Evolutionary conservation across 2,329 filamentous ascomycete genomes (phyloP).

Genomic region (Fusarium longipes): DNA sequence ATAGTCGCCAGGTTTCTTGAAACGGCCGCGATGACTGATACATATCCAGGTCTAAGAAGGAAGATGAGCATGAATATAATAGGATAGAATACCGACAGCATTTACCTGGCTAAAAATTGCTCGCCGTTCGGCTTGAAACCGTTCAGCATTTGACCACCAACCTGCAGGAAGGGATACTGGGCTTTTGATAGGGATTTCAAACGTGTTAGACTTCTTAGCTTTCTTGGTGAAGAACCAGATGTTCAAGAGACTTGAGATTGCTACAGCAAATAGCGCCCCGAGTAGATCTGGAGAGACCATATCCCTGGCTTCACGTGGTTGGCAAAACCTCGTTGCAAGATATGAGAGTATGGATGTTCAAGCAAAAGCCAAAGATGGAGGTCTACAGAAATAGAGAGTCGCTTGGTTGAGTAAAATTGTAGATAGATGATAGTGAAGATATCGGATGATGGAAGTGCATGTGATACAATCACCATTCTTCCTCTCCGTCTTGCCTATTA

Average conservation of each 20-base stretch:
- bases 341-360: not conserved
- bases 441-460: not conserved
- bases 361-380: not conserved
- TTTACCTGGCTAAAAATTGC: conserved; percentile 9
- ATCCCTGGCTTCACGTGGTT: not conserved
- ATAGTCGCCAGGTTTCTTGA: not conserved
- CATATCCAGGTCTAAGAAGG: not conserved
- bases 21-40: not conserved
- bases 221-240: not conserved
- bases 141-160: not conserved
- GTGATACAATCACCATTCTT: not conserved
- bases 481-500: not conserved
- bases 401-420: not conserved
- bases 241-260: not conserved
- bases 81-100: not conserved
- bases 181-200: not conserved
- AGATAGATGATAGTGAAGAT: not conserved
- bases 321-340: not conserved
- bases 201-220: not conserved
- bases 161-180: not conserved
- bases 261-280: not conserved
- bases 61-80: not conserved
- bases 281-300: not conserved
- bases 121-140: not conserved
- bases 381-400: not conserved